Percentiles rank a stretch among this genome's conserved stretches.
Conservation (phyloP, 2,329 filamentous ascomycete species). For the Pseudocercospora vitis region DNA sequence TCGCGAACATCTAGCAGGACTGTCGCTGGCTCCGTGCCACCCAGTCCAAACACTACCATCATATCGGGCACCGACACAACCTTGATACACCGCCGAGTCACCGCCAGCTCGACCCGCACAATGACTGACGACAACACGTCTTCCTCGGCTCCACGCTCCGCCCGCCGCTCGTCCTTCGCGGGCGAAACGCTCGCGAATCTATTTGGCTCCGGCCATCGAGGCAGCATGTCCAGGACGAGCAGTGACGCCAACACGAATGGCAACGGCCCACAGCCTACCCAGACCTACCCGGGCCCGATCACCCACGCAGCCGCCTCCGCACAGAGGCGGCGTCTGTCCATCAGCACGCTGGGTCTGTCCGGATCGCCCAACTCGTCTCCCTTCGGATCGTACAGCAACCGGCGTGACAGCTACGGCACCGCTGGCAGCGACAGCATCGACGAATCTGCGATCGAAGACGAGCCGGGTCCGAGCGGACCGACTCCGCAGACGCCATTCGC, state of each 20-base stretch:
- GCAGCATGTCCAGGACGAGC: conserved; percentile 29
- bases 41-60: conserved; percentile 7
- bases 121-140: conserved; percentile 27
- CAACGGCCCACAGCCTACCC: conserved; percentile 24
- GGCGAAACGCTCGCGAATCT: conserved; percentile 52
- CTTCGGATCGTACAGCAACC: conserved; percentile 44
- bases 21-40: conserved; percentile 18
- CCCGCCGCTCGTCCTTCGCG: conserved; percentile 50
- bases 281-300: conserved; percentile 47
- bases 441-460: conserved; percentile 53
- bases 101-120: conserved; percentile 1
- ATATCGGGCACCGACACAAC: neutral
- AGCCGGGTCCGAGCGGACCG: conserved; percentile 42
- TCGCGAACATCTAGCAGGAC: conserved; percentile 12
- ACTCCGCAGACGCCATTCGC: conserved; percentile 67
- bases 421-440: conserved; percentile 46
- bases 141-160: conserved; percentile 27
- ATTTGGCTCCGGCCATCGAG: conserved; percentile 42
- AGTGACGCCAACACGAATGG: conserved; percentile 34
- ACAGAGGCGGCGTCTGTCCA: conserved; percentile 50
- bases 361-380: conserved; percentile 47
- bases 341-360: conserved; percentile 51
- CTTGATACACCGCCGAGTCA: conserved; percentile 6
- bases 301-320: conserved; percentile 51
- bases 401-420: conserved; percentile 46